phyloP scores from a whole-genome alignment of 2,329 filamentous ascomycete species.

The Macroventuria anomochaeta region DNA sequence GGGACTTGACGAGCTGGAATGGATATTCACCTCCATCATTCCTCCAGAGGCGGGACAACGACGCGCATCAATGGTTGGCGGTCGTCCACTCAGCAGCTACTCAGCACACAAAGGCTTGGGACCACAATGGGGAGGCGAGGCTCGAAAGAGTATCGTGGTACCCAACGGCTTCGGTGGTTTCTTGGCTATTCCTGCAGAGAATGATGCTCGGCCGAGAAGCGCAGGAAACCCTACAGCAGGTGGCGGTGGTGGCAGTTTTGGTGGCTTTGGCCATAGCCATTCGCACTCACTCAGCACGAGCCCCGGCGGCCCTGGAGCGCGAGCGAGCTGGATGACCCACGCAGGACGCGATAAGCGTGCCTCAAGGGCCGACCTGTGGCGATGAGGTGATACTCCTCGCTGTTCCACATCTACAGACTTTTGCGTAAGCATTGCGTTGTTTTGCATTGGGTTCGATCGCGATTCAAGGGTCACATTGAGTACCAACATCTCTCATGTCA shows the following conservation, averaged over 20 bases:
- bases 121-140: constrained; percentile 65
- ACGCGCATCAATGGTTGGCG: constrained; percentile 50
- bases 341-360: constrained; percentile 42
- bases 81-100: constrained; percentile 55
- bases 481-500: not conserved
- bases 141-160: constrained; percentile 67
- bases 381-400: constrained; percentile 24
- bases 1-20: constrained; percentile 70
- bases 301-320: constrained; percentile 25
- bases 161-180: constrained; percentile 72
- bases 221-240: constrained; percentile 38
- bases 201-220: constrained; percentile 43
- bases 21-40: constrained; percentile 69
- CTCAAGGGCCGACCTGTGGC: constrained; percentile 46
- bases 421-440: not conserved
- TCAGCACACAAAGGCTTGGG: constrained; percentile 56
- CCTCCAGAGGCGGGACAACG: constrained; percentile 55
- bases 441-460: not conserved
- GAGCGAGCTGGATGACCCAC: constrained; percentile 44
- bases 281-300: constrained; percentile 33
- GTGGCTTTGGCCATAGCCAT: constrained; percentile 27
- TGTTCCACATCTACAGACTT: not conserved
- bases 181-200: constrained; percentile 63
- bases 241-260: constrained; percentile 24
- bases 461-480: not conserved